Base-by-base conservation (phyloP, 2,329 filamentous ascomycete species). In the Pseudogymnoascus sp. region DNA sequence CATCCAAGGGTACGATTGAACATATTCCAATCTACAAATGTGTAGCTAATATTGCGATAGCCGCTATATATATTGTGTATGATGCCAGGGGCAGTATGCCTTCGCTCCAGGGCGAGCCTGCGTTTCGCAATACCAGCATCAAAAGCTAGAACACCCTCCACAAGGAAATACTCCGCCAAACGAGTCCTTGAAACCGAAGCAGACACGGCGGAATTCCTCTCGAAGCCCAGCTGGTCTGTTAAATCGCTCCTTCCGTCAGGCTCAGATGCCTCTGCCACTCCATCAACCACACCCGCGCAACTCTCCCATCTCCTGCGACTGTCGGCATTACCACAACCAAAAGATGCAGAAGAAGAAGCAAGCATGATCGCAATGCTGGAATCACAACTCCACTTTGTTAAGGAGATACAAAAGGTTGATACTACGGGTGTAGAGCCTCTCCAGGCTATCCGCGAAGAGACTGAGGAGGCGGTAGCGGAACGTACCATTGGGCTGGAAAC, bases 331-430 rank as follows among this genome's bases (percentile, higher is more conserved):
- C 92, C 93, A 0, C 81, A 81, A 1, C 92, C 93, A 0, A 75
- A 79, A 15, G 79, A 79, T 1, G 66, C 77, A 1, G 79, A 79
- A 60, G 87, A 92, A 68, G 88, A 96, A 72, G 69, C 77, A 0
- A 75, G 79, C 27, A 90, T 96, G 84, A 81, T 96, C 3, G 72
- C 81, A 21, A 92, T 87, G 1, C 81, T 99, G 1, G 82, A 87
- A 60, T 85, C 88, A 33, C 94, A 99, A 72, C 82, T 99, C 0
- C 87, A 89, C 70, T 99, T 99, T 71, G 92, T 97, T n/a, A 86
- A 84, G 64, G 85, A 91, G 65, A 86, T 97, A 18, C 92, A 96
- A 71, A 78, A 81, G 48, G 87, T 96, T 58, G 83, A 96, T 72
- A 92, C 90, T 0, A 75, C 79, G 0, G 85, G 82, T 3, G 79